Conservation (phyloP, 805 yeast genomes). For the Lachancea sp. region DNA sequence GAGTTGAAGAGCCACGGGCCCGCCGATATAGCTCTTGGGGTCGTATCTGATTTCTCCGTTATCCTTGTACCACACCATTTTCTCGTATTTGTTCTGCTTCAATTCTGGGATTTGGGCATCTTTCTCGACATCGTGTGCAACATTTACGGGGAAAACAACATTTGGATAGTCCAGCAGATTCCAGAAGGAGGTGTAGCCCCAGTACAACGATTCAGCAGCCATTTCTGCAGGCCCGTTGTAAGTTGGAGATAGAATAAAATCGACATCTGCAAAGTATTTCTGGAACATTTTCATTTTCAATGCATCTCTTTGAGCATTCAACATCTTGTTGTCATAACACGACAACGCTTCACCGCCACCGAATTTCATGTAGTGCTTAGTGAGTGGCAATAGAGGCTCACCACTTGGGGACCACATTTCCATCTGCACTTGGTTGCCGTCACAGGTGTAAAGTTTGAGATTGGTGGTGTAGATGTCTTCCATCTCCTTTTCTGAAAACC, state of each 20-base stretch:
- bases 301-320: conserved; percentile 50
- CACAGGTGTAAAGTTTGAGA: conserved; percentile 47
- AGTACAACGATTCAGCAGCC: conserved; percentile 55
- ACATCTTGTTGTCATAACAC: conserved; percentile 47
- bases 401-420: conserved; percentile 52
- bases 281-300: conserved; percentile 42
- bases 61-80: conserved; percentile 18
- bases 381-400: conserved; percentile 60
- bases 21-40: conserved; percentile 36
- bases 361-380: conserved; percentile 52
- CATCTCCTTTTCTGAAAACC: conserved; percentile 24
- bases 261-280: conserved; percentile 34
- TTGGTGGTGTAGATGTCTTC: conserved; percentile 15
- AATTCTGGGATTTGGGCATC: conserved; percentile 32
- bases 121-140: conserved; percentile 47
- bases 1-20: conserved; percentile 46
- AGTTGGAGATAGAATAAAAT: conserved; percentile 61
- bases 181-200: conserved; percentile 77
- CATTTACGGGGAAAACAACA: conserved; percentile 55
- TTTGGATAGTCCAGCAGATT: conserved; percentile 68
- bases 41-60: conserved; percentile 21
- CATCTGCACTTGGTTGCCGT: conserved; percentile 58
- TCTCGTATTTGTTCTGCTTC: conserved; percentile 19
- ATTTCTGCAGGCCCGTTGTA: conserved; percentile 68
- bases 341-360: conserved; percentile 51